Base-by-base conservation (phyloP, 768 basidiomycete genomes). In the Termitomyces sp. region DNA sequence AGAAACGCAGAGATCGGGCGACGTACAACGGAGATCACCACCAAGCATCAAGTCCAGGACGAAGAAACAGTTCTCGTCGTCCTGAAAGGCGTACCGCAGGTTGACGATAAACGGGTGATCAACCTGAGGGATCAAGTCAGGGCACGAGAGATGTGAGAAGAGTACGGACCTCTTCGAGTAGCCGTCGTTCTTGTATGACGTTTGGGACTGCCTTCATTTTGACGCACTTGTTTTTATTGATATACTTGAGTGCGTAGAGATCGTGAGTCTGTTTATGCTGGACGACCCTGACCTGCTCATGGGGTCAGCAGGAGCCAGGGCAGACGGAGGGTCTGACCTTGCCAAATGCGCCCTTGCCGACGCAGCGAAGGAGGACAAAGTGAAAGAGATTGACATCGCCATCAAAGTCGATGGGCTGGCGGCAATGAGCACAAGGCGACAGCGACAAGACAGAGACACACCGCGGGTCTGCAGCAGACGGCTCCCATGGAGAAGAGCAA, bases 161-260 rank as follows among this genome's bases (percentile, higher is more conserved):
- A 49, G 22, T 36, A 47, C 69, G 41, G 51, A 94, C 95, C 87
- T 99, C 97, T 74, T 99, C 97, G 29, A 99, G 81, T 41, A 99
- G 75, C 36, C 94, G 80, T 27, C 97, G 85, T 70, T 99, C 97
- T 69, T 98, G 97, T 50, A 99, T 87, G 68, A 99, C 93, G 69
- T 99, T 98, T 24, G 92, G 87, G 37, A 98, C 94, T 1, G 95
- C 95, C 67, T 94, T 95, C 94, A 97, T 97, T 79, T 95, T 95
- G 61, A 97, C 94, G 64, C 90, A 97, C 79, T 96, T 95, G 42
- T 90, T 71, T 73, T 99, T 99, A 79, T 98, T 98, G 74, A 99
- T 99, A 76, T 99, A 99, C 73, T 99, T 99, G 72, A 99, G 85
- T 5, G 97, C 97, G 66, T 94, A 98, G 46, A 99, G 81, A 18